Conservation (phyloP, 208 protist genomes). For the Trypanosoma brucei region DNA sequence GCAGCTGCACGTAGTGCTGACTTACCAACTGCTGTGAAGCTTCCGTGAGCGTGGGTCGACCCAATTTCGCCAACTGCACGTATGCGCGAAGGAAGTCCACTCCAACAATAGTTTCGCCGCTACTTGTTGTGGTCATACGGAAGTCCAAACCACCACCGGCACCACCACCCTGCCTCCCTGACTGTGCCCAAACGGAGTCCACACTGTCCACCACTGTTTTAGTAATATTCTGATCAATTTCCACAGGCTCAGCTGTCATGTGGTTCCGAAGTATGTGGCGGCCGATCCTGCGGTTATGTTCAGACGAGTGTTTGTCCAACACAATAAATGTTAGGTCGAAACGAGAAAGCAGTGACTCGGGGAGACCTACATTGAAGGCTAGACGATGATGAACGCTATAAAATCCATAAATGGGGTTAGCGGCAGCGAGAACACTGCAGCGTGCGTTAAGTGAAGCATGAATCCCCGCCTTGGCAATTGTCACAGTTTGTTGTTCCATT, state of each 20-base stretch:
- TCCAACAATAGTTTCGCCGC: constrained; percentile 88
- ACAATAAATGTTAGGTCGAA: constrained; percentile 99
- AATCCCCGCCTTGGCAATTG: constrained; percentile 99
- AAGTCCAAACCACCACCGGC: constrained; percentile 38
- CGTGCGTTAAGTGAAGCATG: constrained; percentile 98
- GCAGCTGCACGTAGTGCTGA: constrained; percentile 89
- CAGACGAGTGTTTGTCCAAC: constrained; percentile 92
- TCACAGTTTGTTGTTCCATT: constrained; percentile 99
- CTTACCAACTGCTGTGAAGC: constrained; percentile 83
- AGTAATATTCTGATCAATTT: constrained; percentile 44
- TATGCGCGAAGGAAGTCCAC: constrained; percentile 97
- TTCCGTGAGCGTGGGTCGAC: constrained; percentile 74
- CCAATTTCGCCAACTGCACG: constrained; percentile 88
- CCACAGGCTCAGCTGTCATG: constrained; percentile 63
- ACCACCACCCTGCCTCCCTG: constrained; percentile 10
- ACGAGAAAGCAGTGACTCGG: constrained; percentile 98
- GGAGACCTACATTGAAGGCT: constrained; percentile 96
- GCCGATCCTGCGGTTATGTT: constrained; percentile 91
- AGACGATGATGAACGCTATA: constrained; percentile 92
- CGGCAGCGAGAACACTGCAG: constrained; percentile 98
- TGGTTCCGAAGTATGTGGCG: constrained; percentile 96
- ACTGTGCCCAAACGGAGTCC: constrained; percentile 37
- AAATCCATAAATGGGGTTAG: constrained; percentile 99
- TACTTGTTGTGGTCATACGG: constrained; percentile 79
- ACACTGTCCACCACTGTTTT: constrained; percentile 70